These are phyloP conservation scores for Boletus rufocinnamomeus DNA, from an alignment of 768 basidiomycete genomes.

Conservation along the genomic window DNA sequence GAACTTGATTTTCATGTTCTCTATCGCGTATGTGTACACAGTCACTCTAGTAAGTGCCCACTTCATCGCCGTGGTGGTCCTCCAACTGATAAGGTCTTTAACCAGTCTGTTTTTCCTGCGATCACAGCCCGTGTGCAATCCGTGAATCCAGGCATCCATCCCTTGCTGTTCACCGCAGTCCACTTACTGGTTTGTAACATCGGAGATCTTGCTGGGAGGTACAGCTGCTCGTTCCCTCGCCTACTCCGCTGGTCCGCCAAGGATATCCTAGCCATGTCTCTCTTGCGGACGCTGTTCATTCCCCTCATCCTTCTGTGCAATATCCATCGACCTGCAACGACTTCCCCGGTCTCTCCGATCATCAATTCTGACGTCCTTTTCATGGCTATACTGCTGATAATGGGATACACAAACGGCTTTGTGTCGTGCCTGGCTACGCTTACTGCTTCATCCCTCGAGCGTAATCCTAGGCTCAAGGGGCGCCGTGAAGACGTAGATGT, in stretches of 20 bases:
- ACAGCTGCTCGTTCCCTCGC: neutral
- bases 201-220: neutral
- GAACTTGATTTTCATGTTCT: neutral
- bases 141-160: neutral
- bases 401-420: constrained; percentile 62
- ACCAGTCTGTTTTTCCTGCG: neutral
- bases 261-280: neutral
- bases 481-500: constrained; percentile 78
- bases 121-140: neutral
- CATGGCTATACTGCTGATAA: constrained; percentile 66
- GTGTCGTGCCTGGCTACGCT: constrained; percentile 65
- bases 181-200: neutral
- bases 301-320: constrained; percentile 1
- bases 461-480: constrained; percentile 72
- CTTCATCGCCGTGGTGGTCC: too few relatives aligned
- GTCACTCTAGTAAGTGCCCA: neutral
- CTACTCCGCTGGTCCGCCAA: neutral
- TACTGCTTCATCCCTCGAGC: constrained; percentile 74
- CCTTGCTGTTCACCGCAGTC: neutral
- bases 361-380: constrained; percentile 78
- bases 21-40: neutral
- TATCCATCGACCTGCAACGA: neutral
- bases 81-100: neutral
- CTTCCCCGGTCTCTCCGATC: constrained; percentile 34
- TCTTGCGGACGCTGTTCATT: neutral